A percentile compares a stretch with the other conserved stretches of the same genome.
These are phyloP conservation scores for Fusarium oxysporum DNA, from an alignment of 2,329 filamentous ascomycete species.

Conservation along the genomic window DNA sequence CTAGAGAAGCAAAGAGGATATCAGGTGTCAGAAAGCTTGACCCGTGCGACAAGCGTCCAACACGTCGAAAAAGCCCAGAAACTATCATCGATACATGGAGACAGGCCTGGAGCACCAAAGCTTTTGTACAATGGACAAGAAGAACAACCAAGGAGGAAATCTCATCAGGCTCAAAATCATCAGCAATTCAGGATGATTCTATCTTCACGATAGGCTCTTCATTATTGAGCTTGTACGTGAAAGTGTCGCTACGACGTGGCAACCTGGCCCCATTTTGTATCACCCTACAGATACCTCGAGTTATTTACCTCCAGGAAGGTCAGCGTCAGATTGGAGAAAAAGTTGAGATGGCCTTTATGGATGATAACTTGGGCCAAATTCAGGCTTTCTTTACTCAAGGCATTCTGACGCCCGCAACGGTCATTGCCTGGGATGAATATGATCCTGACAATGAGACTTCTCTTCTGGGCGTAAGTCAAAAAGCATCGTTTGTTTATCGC, in stretches of 20 bases:
- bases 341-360: rapidly evolving
- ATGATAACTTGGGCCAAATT: neutral
- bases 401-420: neutral
- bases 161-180: rapidly evolving
- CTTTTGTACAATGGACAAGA: too few relatives aligned
- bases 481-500: rapidly evolving
- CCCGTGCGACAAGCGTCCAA: too few relatives aligned
- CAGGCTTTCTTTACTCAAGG: neutral
- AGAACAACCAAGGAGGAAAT: neutral
- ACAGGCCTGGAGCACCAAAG: too few relatives aligned
- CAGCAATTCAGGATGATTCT: neutral
- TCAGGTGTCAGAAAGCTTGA: too few relatives aligned
- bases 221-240: neutral
- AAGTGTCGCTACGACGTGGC: neutral
- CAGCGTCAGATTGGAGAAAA: neutral
- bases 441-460: neutral
- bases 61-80: too few relatives aligned
- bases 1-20: too few relatives aligned
- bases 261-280: neutral
- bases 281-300: neutral
- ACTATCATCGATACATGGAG: too few relatives aligned
- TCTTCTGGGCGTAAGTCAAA: constrained; percentile 2
- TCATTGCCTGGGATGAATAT: neutral
- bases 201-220: neutral
- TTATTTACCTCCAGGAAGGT: neutral